These are phyloP conservation scores for Holtermannia corniformis DNA, from an alignment of 768 basidiomycete species.

Conservation along the genomic window DNA sequence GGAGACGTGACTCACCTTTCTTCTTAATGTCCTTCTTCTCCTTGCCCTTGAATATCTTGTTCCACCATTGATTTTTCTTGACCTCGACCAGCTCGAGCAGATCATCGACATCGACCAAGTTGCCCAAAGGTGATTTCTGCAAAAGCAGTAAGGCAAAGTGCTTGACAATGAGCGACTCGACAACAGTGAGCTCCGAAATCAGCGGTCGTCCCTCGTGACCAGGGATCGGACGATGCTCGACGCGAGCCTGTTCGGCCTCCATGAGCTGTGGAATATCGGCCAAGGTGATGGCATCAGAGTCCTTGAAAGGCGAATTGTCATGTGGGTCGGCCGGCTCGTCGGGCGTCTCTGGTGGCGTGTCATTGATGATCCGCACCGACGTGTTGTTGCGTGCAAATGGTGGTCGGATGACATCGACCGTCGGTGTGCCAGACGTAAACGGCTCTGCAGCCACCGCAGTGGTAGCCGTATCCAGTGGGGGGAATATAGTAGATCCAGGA, in stretches of 20 bases:
- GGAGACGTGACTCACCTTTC: slow-evolving; percentile 49
- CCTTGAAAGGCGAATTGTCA: slow-evolving; percentile 19
- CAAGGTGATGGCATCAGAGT: slow-evolving; percentile 79
- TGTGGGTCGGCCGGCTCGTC: slow-evolving; percentile 8
- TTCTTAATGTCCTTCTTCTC: slow-evolving; percentile 70
- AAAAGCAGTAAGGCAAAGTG: slow-evolving; percentile 78
- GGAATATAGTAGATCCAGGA: not conserved
- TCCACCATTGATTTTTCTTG: slow-evolving; percentile 93
- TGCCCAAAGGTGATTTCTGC: slow-evolving; percentile 63
- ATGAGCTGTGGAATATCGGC: slow-evolving; percentile 90
- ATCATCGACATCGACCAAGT: slow-evolving; percentile 69
- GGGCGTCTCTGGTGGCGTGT: slow-evolving; percentile 43
- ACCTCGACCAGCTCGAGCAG: slow-evolving; percentile 82
- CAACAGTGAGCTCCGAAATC: slow-evolving; percentile 68
- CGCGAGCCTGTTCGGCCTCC: slow-evolving; percentile 80
- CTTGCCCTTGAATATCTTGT: slow-evolving; percentile 77
- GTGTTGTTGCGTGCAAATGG: slow-evolving; percentile 69
- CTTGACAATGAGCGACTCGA: slow-evolving; percentile 84
- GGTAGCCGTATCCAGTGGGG: slow-evolving; percentile 1
- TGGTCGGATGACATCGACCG: slow-evolving; percentile 52
- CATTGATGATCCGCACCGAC: slow-evolving; percentile 80
- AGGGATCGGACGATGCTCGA: slow-evolving; percentile 74
- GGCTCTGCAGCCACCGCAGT: slow-evolving; percentile 2
- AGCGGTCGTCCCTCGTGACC: slow-evolving; percentile 58
- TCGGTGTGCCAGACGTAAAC: slow-evolving; percentile 14